Base-by-base conservation (phyloP, 1,139 yeast genomes). In the Zygotorulaspora mrakii region DNA sequence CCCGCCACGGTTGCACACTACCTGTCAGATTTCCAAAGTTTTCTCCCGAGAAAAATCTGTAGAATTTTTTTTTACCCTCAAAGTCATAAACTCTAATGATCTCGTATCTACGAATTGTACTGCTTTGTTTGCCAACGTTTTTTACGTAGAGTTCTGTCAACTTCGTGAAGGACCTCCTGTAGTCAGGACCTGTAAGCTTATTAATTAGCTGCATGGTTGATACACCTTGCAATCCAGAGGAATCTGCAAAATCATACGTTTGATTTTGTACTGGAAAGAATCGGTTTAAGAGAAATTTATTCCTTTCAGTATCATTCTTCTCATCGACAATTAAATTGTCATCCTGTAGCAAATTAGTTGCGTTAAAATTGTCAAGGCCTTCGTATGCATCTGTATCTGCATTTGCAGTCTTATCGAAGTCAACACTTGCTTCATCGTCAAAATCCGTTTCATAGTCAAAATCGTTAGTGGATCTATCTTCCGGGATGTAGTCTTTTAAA, bases 61-160 rank as follows among this genome's bases (percentile, higher is more conserved):
- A 85, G 51, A 77, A 84, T 53, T 84, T 83, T 48, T 73, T 69
- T 50, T 87, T 78, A 0, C 94, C 94, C 45, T 77, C 79, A 49
- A 79, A 79, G 53, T 84, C 94, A 45, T 79, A 76, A 18, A 81
- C 80, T 43, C 85, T 69, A 1, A 82, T 70, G 2, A 86, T 63
- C 1, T 73, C 62, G 31, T 67, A 55, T 32, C 69, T 66, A 10
- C 64, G 67, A 4, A 63, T 35, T 24, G 61, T 53, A 2, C 57
- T 49, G 2, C 65, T 54, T 35, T 59, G 58, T 30, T 62, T 66
- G 2, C 66, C 68, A 7, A 62, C 62, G 1, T 74, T 66, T 17
- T 56, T 57, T 17, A 59, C 43, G 31, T 70, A 64, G n/a, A 65
- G 57, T 20, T 77, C 86, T 31, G 80, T 61, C 12, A 71, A 53